Evolutionary conservation across 208 protist genomes (phyloP), one percentile per base, ranked within the genome.

Genomic region (Crithidia acanthocephali): DNA sequence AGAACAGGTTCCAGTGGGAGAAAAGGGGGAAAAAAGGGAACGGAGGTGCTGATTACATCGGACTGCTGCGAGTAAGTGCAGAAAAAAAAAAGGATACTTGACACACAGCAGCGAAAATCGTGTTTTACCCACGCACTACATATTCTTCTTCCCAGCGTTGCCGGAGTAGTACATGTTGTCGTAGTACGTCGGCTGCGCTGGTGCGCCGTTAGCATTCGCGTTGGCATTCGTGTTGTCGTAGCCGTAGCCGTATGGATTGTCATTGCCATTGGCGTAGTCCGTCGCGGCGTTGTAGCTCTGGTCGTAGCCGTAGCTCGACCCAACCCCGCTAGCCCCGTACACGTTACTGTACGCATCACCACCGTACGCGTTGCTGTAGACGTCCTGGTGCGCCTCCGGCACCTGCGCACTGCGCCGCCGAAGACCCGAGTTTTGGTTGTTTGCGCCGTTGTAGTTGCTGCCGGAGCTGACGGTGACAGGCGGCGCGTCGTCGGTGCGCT

Each of bases 281-380:
- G 2, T 8, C 1, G 32, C 32, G 15, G 62, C n/a, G 20, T 32
- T 22, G 47, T 65, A 65, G 33, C 2, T 40, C 0, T 65, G 33
- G 22, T 60, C 48, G 56, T 71, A 70, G 57, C n/a, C 32, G 61
- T 69, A 73, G 59, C 48, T 50, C 11, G 42, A 35, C 2, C 13
- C 45, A 10, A 25, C 50, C 33, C 15, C 53, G 13, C 37, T 42
- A 13, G 37, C 13, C 37, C 37, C 13, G 37, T 42, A 42, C 37
- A 42, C 37, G 37, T 42, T 42, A 13, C 13, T 6, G 37, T 42
- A 42, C 1, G 57, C 16, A 1, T 22, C 23, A 25, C 18, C 28
- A 30, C 44, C 57, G 37, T 66, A 66, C 15, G 9, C 32, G 53
- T 56, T 61, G 59, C 18, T 27, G 48, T 60, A 45, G 22, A 2